Conservation (phyloP, 345 rosid species). For the Eucalyptus microcorys region DNA sequence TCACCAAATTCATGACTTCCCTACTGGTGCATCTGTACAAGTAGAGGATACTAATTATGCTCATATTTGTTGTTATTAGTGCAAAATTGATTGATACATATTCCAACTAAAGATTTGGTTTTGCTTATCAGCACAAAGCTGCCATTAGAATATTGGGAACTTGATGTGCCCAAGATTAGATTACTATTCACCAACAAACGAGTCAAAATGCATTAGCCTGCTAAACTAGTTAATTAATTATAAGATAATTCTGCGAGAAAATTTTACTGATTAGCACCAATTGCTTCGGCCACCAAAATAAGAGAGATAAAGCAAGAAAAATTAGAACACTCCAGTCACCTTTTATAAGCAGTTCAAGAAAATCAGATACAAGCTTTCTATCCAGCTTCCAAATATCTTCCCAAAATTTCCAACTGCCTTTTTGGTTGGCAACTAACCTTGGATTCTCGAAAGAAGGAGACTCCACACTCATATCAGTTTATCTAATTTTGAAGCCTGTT, state of each 20-base stretch:
- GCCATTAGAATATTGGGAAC: background rate
- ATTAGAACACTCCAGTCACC: background rate
- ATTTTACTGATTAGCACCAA: background rate
- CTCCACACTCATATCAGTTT: background rate
- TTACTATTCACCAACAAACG: background rate
- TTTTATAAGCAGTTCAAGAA: background rate
- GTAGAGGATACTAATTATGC: background rate
- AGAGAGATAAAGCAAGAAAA: background rate
- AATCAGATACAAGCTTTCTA: background rate
- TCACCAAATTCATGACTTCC: background rate
- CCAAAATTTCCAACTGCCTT: background rate
- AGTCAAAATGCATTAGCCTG: background rate
- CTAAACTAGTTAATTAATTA: background rate
- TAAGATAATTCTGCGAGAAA: background rate
- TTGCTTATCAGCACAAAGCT: background rate
- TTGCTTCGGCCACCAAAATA: background rate
- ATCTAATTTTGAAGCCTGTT: background rate
- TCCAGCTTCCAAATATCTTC: background rate
- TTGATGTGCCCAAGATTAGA: background rate
- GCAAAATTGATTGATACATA: background rate
- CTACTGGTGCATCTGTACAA: background rate
- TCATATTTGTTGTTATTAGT: background rate
- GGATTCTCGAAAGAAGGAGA: background rate
- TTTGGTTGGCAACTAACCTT: background rate
- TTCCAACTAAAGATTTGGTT: background rate